These are phyloP conservation scores for Penicillium turbatum DNA, from an alignment of 495 filamentous ascomycete species.

Conservation along the genomic window DNA sequence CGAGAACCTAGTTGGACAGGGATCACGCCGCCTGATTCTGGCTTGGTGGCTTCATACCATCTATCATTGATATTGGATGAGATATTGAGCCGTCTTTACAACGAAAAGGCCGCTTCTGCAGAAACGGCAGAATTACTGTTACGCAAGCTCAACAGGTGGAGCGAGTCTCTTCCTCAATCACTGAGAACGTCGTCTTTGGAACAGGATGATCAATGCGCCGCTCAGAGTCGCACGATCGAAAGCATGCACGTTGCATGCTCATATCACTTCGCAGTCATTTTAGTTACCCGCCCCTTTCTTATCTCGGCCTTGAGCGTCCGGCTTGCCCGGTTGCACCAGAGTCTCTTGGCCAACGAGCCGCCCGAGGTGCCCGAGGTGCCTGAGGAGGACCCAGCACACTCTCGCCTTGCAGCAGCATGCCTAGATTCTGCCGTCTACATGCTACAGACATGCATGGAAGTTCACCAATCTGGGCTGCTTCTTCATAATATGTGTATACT, in stretches of 20 bases:
- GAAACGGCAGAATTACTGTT: slow-evolving; percentile 34
- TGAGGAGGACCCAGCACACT: slow-evolving; percentile 33
- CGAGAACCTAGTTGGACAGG: slow-evolving; percentile 4
- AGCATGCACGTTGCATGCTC: slow-evolving; percentile 41
- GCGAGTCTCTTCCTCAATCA: slow-evolving; percentile 26
- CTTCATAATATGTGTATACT: slow-evolving; percentile 38
- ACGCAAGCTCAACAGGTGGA: slow-evolving; percentile 36
- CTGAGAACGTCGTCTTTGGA: slow-evolving; percentile 19
- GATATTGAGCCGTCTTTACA: slow-evolving; percentile 32
- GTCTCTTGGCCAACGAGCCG: slow-evolving; percentile 7
- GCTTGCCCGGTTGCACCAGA: slow-evolving; percentile 32
- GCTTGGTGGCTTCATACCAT: slow-evolving; percentile 33
- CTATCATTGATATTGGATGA: slow-evolving; percentile 36
- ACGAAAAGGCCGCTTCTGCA: slow-evolving; percentile 29
- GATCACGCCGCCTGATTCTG: slow-evolving; percentile 7
- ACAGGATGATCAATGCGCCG: slow-evolving; percentile 16
- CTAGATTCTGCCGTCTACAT: slow-evolving; percentile 41
- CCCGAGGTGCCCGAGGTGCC: slow-evolving; percentile 6
- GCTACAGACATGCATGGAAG: slow-evolving; percentile 39
- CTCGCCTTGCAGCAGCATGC: slow-evolving; percentile 33
- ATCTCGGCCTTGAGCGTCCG: slow-evolving; percentile 36
- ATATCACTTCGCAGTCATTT: slow-evolving; percentile 43
- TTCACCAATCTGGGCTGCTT: slow-evolving; percentile 29
- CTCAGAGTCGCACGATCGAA: slow-evolving; percentile 32
- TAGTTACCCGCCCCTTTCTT: slow-evolving; percentile 40